Conservation (phyloP, 1,284 basidiomycete genomes). For the Sanghuangporus sanghuang region DNA sequence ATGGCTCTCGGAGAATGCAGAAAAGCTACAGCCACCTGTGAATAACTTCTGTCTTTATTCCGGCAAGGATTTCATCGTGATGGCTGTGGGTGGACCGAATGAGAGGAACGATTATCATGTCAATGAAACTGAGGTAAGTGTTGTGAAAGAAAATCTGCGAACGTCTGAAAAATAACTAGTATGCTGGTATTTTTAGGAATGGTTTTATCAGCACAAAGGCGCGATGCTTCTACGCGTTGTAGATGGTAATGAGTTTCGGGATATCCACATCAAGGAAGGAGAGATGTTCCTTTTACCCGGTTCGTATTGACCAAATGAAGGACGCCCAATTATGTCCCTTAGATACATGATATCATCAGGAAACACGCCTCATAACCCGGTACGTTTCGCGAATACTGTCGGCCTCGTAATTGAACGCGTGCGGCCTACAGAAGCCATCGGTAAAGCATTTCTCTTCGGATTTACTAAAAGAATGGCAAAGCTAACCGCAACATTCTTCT, state of each 20-base stretch:
- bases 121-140: conserved; percentile 79
- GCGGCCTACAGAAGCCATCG: conserved; percentile 59
- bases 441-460: conserved; percentile 30
- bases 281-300: conserved; percentile 95
- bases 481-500: conserved; percentile 9
- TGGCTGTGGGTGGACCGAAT: conserved; percentile 93
- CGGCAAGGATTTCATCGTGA: conserved; percentile 81
- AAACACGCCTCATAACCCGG: conserved; percentile 94
- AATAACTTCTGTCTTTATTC: conserved; percentile 88
- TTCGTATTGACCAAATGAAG: conserved; percentile 31
- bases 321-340: background rate
- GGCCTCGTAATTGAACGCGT: conserved; percentile 95
- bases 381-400: conserved; percentile 86
- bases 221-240: conserved; percentile 86
- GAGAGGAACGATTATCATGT: conserved; percentile 89
- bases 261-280: conserved; percentile 88
- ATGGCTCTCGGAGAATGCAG: conserved; percentile 78
- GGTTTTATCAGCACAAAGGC: conserved; percentile 95
- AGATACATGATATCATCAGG: conserved; percentile 37
- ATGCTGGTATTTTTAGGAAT: conserved; percentile 54
- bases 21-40: conserved; percentile 83
- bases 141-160: conserved; percentile 79
- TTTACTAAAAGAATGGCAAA: background rate
- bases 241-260: conserved; percentile 81
- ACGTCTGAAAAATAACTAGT: conserved; percentile 75